Conservation (phyloP, 2,329 filamentous ascomycete species). For the Emmonsiellopsis sp. region DNA sequence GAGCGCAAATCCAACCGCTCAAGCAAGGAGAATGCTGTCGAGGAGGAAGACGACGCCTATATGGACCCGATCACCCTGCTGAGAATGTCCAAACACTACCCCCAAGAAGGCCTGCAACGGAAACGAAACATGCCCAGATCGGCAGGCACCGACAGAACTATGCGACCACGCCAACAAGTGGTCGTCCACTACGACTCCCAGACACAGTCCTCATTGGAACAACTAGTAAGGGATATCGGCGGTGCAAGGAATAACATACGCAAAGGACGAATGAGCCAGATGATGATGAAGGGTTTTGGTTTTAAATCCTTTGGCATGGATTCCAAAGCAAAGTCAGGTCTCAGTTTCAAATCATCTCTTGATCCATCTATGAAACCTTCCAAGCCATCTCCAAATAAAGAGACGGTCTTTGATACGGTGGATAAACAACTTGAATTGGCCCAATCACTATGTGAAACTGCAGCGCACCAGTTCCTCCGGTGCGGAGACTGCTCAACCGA, state of each 20-base stretch:
- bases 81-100: constrained; percentile 5
- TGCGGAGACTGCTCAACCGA: constrained; percentile 77
- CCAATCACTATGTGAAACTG: constrained; percentile 73
- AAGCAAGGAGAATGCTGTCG: not conserved
- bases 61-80: constrained; percentile 7
- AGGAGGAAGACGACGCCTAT: constrained; percentile 6
- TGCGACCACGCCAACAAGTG: constrained; percentile 64
- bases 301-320: constrained; percentile 7
- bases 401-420: constrained; percentile 56
- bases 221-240: constrained; percentile 72
- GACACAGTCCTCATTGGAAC: constrained; percentile 73
- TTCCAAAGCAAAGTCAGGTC: not conserved
- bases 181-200: constrained; percentile 90
- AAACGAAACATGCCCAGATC: constrained; percentile 18
- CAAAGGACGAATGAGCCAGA: constrained; percentile 60
- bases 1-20: not conserved
- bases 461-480: constrained; percentile 80
- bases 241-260: constrained; percentile 73
- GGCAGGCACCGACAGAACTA: constrained; percentile 31
- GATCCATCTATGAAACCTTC: constrained; percentile 13
- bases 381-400: constrained; percentile 45
- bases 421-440: constrained; percentile 73
- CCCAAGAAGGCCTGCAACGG: constrained; percentile 15
- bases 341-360: constrained; percentile 16
- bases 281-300: constrained; percentile 17